These are phyloP conservation scores for Xylaria acuta DNA, from an alignment of 495 filamentous ascomycete genomes.

Conservation along the genomic window DNA sequence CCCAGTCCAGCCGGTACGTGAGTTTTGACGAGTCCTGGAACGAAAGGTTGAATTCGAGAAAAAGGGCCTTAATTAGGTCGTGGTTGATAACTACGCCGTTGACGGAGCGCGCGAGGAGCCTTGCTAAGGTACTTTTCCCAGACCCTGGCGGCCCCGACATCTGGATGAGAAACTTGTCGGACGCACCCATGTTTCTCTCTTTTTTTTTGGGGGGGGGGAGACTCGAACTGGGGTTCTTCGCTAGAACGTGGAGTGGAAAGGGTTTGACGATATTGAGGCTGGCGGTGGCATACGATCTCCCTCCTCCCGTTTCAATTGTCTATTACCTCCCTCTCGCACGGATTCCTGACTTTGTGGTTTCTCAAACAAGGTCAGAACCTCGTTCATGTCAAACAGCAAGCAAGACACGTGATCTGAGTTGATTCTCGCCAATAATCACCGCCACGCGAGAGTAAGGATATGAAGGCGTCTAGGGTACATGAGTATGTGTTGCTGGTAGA, in stretches of 20 bases:
- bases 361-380: not conserved
- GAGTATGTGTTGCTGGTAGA: not conserved
- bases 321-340: not conserved
- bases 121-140: conserved; percentile 25
- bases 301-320: not conserved
- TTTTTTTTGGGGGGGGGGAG: too few species aligned
- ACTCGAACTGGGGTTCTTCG: not conserved
- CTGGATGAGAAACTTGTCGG: conserved; percentile 15
- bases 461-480: not conserved
- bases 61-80: conserved; percentile 28
- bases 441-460: not conserved
- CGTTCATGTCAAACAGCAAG: conserved; percentile 2
- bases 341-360: not conserved
- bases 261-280: not conserved
- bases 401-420: not conserved
- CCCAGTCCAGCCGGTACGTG: conserved; percentile 34
- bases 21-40: conserved; percentile 26
- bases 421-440: not conserved
- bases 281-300: not conserved
- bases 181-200: not conserved
- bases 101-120: conserved; percentile 18
- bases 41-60: conserved; percentile 25
- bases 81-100: conserved; percentile 28
- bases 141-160: conserved; percentile 23
- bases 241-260: not conserved